Base-by-base conservation (phyloP, 139 green algal species). In the Volvox reticuliferus region DNA sequence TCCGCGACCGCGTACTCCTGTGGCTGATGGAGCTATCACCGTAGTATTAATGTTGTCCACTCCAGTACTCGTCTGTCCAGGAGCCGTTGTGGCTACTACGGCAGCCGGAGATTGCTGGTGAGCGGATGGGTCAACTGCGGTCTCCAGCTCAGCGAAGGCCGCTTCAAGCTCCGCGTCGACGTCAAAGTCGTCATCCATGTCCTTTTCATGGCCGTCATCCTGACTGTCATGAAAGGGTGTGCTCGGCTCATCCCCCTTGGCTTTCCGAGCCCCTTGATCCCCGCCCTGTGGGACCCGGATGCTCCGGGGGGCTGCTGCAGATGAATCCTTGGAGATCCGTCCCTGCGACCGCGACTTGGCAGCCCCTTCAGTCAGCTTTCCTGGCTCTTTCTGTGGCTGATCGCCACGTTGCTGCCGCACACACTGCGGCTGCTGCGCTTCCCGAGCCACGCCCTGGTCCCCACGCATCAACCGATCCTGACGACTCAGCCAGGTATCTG, bases 141-240 rank as follows among this genome's bases (percentile, higher is more conserved):
- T 44, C 67, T 80, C 68, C 36, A 80, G 6, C 67, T 80, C 17
- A 26, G n/a, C 67, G 26, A 88, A 80, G 9, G 83, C 83, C 24
- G 67, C 67, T 65, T 79, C 83, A 36, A 88, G 83, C 1, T 88
- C 83, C 67, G 68, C 67, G 13, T 88, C 83, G 14, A 79, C 65
- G 14, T 88, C 82, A 37, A 37, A 37, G 24, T 77, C 62, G 28
- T 32, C 62, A 12, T 87, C 80, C 28, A 13, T 19, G 33, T 55
- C 79, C 44, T 75, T 61, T 30, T 55, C 80, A 73, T 73, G 6
- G 65, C 65, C 65, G 2, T 16, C 65, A 73, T 24, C 65, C 65
- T 28, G 6, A 73, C 24, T 28, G 21, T 9, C 9, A 5, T 55
- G 5, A 14, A 55, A 5, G 44, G 44, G 44, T 55, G 21, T 28